Evolutionary conservation across 139 green algal genomes (phyloP).

Genomic region (Chlamydomonas applanata): DNA sequence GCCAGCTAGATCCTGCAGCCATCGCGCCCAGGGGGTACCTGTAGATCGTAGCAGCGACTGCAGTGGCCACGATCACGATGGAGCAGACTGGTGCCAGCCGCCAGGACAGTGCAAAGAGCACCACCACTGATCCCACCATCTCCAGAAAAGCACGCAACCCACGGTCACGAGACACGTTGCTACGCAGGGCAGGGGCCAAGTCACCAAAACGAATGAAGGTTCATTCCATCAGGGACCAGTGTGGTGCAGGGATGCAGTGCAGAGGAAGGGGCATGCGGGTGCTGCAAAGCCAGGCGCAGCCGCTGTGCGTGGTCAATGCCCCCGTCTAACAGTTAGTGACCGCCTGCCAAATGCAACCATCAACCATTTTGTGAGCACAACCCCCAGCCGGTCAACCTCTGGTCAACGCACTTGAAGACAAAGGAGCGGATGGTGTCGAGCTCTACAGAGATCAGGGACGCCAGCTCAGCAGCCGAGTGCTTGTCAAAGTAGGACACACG

Average conservation of each 20-base stretch:
- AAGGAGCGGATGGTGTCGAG: conserved; percentile 80
- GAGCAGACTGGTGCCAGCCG: conserved; percentile 76
- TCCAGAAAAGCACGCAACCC: conserved; percentile 76
- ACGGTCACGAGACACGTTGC: conserved; percentile 74
- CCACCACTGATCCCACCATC: conserved; percentile 59
- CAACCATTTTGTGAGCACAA: too few species aligned
- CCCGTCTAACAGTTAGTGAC: too few species aligned
- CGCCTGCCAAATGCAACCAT: too few species aligned
- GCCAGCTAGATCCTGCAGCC: not conserved
- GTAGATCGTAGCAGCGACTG: conserved; percentile 73
- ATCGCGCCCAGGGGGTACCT: conserved; percentile 4
- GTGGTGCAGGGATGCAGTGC: not conserved
- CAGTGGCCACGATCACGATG: conserved; percentile 76
- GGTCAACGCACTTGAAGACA: conserved; percentile 66
- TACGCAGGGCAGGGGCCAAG: conserved; percentile 21
- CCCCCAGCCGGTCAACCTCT: too few species aligned
- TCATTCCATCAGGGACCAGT: not conserved
- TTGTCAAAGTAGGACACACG: conserved; percentile 60
- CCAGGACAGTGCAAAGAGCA: conserved; percentile 79
- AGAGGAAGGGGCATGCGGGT: not conserved
- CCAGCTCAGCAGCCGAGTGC: conserved; percentile 66
- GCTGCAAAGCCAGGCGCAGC: too few species aligned
- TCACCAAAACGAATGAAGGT: not conserved
- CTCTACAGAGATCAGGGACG: conserved; percentile 72
- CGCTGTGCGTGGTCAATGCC: too few species aligned